Conservation (phyloP, 2,329 filamentous ascomycete genomes). For the Nigrograna mackinnonii region DNA sequence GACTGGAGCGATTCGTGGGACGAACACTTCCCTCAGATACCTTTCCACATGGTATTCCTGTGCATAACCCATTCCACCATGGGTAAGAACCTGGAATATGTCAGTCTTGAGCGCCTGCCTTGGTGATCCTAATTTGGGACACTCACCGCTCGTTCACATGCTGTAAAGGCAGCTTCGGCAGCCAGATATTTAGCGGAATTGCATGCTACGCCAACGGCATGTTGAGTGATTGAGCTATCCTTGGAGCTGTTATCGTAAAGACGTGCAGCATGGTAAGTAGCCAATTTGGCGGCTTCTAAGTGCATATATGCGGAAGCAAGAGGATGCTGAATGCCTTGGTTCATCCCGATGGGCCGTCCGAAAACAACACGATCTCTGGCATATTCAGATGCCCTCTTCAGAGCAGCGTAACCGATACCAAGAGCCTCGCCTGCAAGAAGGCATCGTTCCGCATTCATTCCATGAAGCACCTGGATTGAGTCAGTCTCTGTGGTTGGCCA, state of each 20-base stretch:
- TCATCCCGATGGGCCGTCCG: slow-evolving; percentile 61
- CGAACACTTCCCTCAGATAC: slow-evolving; percentile 62
- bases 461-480: slow-evolving; percentile 42
- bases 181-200: slow-evolving; percentile 63
- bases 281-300: slow-evolving; percentile 63
- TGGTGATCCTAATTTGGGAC: background rate
- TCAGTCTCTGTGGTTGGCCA: background rate
- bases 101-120: too few species aligned
- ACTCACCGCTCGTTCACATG: slow-evolving; percentile 57
- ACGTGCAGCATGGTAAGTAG: slow-evolving; percentile 63
- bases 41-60: slow-evolving; percentile 66
- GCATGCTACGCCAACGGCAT: slow-evolving; percentile 57
- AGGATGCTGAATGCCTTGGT: slow-evolving; percentile 63
- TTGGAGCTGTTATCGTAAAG: slow-evolving; percentile 57
- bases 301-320: slow-evolving; percentile 64
- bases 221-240: slow-evolving; percentile 43
- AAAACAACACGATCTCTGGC: slow-evolving; percentile 57
- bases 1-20: slow-evolving; percentile 63
- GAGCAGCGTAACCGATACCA: slow-evolving; percentile 74
- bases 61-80: slow-evolving; percentile 67
- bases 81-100: slow-evolving; percentile 55
- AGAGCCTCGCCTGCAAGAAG: slow-evolving; percentile 73
- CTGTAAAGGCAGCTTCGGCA: slow-evolving; percentile 63
- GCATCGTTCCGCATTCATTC: slow-evolving; percentile 55
- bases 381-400: slow-evolving; percentile 47